Percentiles rank a stretch among this genome's conserved stretches.
These are phyloP conservation scores for Fusarium metavorans DNA, from an alignment of 2,329 filamentous ascomycete species.

Conservation along the genomic window DNA sequence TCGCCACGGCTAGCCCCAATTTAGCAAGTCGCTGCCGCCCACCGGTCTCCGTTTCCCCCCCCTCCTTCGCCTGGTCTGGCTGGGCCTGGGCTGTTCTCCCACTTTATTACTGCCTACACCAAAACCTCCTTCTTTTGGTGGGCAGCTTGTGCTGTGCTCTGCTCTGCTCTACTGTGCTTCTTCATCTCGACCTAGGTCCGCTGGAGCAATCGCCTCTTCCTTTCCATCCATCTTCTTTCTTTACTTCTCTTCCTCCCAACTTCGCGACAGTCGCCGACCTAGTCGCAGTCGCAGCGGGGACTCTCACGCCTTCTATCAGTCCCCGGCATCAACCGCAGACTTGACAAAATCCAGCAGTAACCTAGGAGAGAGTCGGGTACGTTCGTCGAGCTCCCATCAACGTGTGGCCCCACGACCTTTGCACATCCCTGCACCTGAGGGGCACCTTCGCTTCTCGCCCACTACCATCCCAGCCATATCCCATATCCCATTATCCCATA, in stretches of 20 bases:
- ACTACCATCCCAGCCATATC: slow-evolving; percentile 32
- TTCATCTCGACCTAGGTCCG: slow-evolving; percentile 25
- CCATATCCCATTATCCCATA: slow-evolving; percentile 35
- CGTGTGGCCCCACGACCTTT: slow-evolving; percentile 43
- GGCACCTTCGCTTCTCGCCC: slow-evolving; percentile 46
- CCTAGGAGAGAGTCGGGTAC: slow-evolving; percentile 17
- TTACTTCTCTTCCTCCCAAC: background rate
- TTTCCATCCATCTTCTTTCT: background rate
- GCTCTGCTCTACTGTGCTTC: slow-evolving; percentile 20
- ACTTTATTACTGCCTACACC: slow-evolving; percentile 18
- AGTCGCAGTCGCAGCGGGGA: background rate
- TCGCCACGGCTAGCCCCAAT: slow-evolving; percentile 26
- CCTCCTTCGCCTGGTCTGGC: slow-evolving; percentile 2
- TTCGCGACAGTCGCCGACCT: background rate
- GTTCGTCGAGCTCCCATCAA: slow-evolving; percentile 33
- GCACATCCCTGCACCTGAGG: slow-evolving; percentile 44
- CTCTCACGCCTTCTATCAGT: background rate
- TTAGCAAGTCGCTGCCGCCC: slow-evolving; percentile 6
- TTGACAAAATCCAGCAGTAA: slow-evolving; percentile 3
- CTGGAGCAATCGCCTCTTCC: background rate
- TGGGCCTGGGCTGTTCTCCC: background rate
- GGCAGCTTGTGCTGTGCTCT: slow-evolving; percentile 5
- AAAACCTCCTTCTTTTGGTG: slow-evolving; percentile 34
- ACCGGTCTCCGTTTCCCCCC: slow-evolving; percentile 24
- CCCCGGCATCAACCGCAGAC: background rate